Conservation (phyloP, 805 yeast genomes). For the Cyberlindnera veronae region DNA sequence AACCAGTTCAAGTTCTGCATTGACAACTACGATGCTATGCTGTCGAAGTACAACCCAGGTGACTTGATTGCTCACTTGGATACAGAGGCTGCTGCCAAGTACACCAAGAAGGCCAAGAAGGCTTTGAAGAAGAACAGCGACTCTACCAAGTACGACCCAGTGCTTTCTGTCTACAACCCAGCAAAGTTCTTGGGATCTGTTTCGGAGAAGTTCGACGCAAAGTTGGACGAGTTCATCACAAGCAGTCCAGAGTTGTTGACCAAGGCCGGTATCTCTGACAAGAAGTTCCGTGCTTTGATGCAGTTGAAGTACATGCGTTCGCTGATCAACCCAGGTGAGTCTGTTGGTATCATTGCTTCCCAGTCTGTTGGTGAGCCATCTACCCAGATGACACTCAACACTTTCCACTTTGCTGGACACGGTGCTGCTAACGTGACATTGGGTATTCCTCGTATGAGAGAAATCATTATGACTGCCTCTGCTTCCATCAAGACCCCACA, state of each 20-base stretch:
- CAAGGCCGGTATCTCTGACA: constrained; percentile 51
- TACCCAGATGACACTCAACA: constrained; percentile 96
- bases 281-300: constrained; percentile 94
- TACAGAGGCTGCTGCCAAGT: constrained; percentile 75
- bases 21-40: constrained; percentile 83
- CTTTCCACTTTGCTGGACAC: constrained; percentile 99
- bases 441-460: constrained; percentile 99
- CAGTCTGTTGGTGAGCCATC: constrained; percentile 99
- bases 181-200: constrained; percentile 90
- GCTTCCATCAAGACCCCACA: constrained; percentile 96
- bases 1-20: constrained; percentile 89
- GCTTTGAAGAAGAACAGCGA: constrained; percentile 58
- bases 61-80: constrained; percentile 69
- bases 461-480: constrained; percentile 98
- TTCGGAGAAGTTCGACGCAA: constrained; percentile 81
- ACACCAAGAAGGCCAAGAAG: constrained; percentile 81
- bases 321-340: constrained; percentile 91
- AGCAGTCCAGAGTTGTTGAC: constrained; percentile 54
- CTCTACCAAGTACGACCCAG: constrained; percentile 82
- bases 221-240: constrained; percentile 67
- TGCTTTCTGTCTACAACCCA: constrained; percentile 80
- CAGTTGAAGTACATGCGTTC: constrained; percentile 98
- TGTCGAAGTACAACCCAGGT: constrained; percentile 83
- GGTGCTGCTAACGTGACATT: constrained; percentile 99
- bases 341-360: constrained; percentile 97